A percentile compares a stretch with the other conserved stretches of the same genome.
phyloP scores from a whole-genome alignment of 1,139 yeast genomes.

The Lodderomyces margitis region DNA sequence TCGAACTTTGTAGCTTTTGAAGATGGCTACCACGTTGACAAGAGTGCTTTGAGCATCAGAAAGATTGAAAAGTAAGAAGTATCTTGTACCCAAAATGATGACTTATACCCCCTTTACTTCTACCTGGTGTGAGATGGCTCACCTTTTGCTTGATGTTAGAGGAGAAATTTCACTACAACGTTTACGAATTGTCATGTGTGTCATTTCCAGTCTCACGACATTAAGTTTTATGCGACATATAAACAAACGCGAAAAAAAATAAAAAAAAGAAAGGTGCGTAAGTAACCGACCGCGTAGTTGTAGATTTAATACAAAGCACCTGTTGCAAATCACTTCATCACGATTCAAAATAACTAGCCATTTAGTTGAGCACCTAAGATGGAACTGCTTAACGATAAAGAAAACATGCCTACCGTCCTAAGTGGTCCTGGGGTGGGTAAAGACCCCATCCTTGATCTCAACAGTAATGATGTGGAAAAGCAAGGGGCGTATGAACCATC shows the following conservation, averaged over 20 bases:
- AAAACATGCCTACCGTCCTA: background rate
- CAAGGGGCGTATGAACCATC: background rate
- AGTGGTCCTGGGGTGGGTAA: background rate
- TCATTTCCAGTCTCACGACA: too few species aligned
- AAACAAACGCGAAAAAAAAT: constrained; percentile 6
- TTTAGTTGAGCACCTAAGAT: background rate
- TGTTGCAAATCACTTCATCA: background rate
- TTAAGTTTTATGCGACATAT: background rate
- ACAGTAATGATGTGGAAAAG: background rate
- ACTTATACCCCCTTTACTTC: too few species aligned
- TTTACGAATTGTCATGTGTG: too few species aligned
- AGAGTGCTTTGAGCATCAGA: too few species aligned
- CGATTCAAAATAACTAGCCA: background rate
- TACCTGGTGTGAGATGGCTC: too few species aligned
- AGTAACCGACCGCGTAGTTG: too few species aligned
- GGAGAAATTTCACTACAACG: too few species aligned
- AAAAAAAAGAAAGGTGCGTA: background rate
- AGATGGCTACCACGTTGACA: background rate
- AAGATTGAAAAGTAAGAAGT: too few species aligned
- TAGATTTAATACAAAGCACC: too few species aligned
- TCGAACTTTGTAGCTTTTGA: too few species aligned
- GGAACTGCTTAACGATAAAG: background rate
- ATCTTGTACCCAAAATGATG: too few species aligned
- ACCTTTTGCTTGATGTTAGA: too few species aligned
- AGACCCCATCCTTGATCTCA: background rate